Percentiles rank a stretch among this genome's conserved stretches.
phyloP scores from a whole-genome alignment of 352 stramenopile species.

The Thraustotheca clavata region DNA sequence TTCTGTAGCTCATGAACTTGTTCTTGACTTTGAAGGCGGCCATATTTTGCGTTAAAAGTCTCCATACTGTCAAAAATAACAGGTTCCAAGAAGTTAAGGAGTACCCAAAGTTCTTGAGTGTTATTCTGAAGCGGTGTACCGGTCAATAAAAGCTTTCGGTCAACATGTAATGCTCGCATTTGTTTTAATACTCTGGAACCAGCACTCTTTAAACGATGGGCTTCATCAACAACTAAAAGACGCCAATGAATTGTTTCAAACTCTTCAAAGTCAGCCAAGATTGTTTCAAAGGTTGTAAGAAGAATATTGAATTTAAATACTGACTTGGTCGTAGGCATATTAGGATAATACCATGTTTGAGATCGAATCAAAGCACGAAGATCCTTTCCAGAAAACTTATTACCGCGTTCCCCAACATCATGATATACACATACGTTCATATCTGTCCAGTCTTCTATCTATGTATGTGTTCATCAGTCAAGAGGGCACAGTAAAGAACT shows the following conservation, averaged over 20 bases:
- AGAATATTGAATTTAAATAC: conserved; percentile 86
- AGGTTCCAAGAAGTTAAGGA: conserved; percentile 95
- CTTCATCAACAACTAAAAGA: conserved; percentile 75
- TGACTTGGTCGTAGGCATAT: conserved; percentile 78
- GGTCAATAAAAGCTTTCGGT: conserved; percentile 92
- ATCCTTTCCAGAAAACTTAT: conserved; percentile 79
- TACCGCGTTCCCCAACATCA: conserved; percentile 82
- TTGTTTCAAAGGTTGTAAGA: conserved; percentile 75
- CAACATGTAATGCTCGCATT: conserved; percentile 77
- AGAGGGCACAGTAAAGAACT: neutral
- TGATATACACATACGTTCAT: conserved; percentile 98
- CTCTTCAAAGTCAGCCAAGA: conserved; percentile 78
- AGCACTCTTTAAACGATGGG: conserved; percentile 67
- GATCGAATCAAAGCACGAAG: conserved; percentile 79
- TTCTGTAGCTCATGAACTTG: conserved; percentile 94
- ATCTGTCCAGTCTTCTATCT: conserved; percentile 90
- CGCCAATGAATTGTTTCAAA: conserved; percentile 82
- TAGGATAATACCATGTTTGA: conserved; percentile 84
- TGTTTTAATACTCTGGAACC: conserved; percentile 81
- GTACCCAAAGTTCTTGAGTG: conserved; percentile 94
- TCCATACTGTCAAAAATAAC: conserved; percentile 87
- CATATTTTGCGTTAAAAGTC: conserved; percentile 89
- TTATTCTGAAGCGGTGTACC: conserved; percentile 97
- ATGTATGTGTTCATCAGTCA: neutral
- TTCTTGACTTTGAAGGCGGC: conserved; percentile 85